Percentiles rank a stretch among this genome's conserved stretches.
Conservation (phyloP, 331 rosid species). For the Erythrophleum ivorense region DNA sequence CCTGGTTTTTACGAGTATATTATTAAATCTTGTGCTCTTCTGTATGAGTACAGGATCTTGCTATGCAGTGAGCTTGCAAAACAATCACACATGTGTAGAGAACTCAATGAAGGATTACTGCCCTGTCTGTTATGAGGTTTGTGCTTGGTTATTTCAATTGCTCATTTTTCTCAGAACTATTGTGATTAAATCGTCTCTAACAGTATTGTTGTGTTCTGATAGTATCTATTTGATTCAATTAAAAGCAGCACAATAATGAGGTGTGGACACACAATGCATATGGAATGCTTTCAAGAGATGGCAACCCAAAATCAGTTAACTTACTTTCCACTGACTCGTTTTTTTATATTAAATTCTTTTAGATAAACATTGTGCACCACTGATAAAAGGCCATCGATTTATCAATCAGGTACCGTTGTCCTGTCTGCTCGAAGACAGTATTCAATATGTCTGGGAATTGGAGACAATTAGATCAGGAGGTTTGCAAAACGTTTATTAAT, state of each 20-base stretch:
- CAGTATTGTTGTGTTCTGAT: constrained; percentile 34
- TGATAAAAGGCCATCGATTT: constrained; percentile 38
- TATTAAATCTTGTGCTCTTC: background rate
- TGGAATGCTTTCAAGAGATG: constrained; percentile 61
- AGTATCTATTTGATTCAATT: constrained; percentile 81
- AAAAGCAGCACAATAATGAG: constrained; percentile 55
- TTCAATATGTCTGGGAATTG: constrained; percentile 54
- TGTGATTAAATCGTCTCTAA: constrained; percentile 39
- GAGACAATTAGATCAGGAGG: constrained; percentile 59
- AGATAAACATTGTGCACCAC: background rate
- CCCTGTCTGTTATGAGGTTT: constrained; percentile 84
- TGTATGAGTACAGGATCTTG: constrained; percentile 59
- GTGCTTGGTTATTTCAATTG: constrained; percentile 33
- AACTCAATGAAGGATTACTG: constrained; percentile 75
- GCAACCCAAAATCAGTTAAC: constrained; percentile 55
- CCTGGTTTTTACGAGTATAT: background rate
- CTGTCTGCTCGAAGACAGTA: constrained; percentile 69
- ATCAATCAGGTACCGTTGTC: constrained; percentile 69
- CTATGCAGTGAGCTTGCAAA: constrained; percentile 50
- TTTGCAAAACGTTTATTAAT: constrained; percentile 32
- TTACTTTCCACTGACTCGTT: background rate
- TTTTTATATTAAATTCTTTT: background rate
- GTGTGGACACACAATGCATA: constrained; percentile 84
- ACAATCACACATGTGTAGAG: constrained; percentile 77
- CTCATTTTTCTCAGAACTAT: constrained; percentile 23